A percentile compares a stretch with the other conserved stretches of the same genome.
phyloP scores from a whole-genome alignment of 768 basidiomycete species.

The Antrodiella citrinella region DNA sequence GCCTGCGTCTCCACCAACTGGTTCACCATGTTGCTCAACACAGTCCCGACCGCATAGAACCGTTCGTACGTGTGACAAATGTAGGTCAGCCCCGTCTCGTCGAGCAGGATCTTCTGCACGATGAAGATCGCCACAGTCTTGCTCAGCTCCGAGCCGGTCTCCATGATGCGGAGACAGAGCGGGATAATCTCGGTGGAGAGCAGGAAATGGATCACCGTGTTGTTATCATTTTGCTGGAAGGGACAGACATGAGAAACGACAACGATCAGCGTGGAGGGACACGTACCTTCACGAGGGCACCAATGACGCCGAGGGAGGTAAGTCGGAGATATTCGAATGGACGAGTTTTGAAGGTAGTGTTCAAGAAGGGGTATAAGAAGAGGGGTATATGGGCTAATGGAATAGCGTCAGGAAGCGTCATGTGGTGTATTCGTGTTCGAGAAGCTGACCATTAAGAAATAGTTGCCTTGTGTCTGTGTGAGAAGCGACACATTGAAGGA shows the following conservation, averaged over 20 bases:
- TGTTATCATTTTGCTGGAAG: slow-evolving; percentile 96
- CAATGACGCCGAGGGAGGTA: slow-evolving; percentile 98
- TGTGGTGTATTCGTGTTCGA: no score
- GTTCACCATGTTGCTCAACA: slow-evolving; percentile 97
- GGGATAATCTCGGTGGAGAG: slow-evolving; percentile 99
- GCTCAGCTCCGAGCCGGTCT: slow-evolving; percentile 95
- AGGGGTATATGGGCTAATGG: slow-evolving; percentile 87
- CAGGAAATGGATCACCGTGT: slow-evolving; percentile 96
- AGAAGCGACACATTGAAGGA: slow-evolving; percentile 96
- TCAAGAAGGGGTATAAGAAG: slow-evolving; percentile 93
- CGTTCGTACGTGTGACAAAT: slow-evolving; percentile 99
- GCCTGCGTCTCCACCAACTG: slow-evolving; percentile 98
- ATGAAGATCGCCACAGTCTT: slow-evolving; percentile 99
- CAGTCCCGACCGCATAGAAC: slow-evolving; percentile 98
- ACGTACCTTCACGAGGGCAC: slow-evolving; percentile 91
- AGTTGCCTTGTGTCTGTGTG: slow-evolving; percentile 93
- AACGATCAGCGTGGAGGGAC: not conserved
- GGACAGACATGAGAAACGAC: not conserved
- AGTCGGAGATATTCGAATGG: slow-evolving; percentile 99
- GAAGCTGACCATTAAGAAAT: slow-evolving; percentile 76
- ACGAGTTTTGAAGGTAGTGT: slow-evolving; percentile 98
- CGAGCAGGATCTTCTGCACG: slow-evolving; percentile 94
- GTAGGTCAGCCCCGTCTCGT: slow-evolving; percentile 96
- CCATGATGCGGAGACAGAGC: slow-evolving; percentile 98
- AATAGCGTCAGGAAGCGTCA: not conserved